These are phyloP conservation scores for Pseudogymnoascus sp. DNA, from an alignment of 2,329 filamentous ascomycete genomes.

Conservation along the genomic window DNA sequence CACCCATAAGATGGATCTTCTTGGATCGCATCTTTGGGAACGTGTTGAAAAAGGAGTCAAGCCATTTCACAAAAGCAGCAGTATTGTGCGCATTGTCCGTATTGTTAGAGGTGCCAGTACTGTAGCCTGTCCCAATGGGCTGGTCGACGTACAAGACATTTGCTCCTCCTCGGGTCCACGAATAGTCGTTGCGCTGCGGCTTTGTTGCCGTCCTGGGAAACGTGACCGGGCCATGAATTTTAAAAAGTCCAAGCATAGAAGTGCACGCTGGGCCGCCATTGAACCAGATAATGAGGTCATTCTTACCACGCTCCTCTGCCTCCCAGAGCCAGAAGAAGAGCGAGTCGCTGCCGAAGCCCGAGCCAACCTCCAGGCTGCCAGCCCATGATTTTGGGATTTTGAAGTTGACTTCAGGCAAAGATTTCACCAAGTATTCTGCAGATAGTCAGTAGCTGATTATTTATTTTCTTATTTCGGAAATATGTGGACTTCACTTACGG, in stretches of 20 bases:
- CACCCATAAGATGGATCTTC: slow-evolving; percentile 11
- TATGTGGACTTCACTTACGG: background rate
- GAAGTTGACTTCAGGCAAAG: slow-evolving; percentile 8
- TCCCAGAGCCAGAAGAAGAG: slow-evolving; percentile 12
- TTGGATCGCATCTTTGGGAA: slow-evolving; percentile 7
- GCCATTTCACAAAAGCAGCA: slow-evolving; percentile 1
- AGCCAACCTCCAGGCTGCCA: slow-evolving; percentile 1
- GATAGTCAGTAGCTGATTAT: background rate
- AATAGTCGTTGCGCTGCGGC: slow-evolving; percentile 24
- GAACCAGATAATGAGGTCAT: slow-evolving; percentile 11
- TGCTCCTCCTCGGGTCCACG: slow-evolving; percentile 25
- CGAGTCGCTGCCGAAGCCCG: background rate
- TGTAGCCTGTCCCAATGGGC: slow-evolving; percentile 25
- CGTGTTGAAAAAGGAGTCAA: background rate
- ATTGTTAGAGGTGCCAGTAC: slow-evolving; percentile 15
- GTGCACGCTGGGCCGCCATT: slow-evolving; percentile 10
- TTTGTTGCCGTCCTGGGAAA: background rate
- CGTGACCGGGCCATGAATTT: slow-evolving; percentile 9
- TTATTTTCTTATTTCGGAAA: background rate
- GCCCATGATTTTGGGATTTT: slow-evolving; percentile 10
- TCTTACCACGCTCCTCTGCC: background rate
- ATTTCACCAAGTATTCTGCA: slow-evolving; percentile 8
- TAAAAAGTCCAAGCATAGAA: slow-evolving; percentile 7
- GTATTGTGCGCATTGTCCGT: background rate
- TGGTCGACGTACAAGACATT: slow-evolving; percentile 27